Conservation (phyloP, 768 basidiomycete genomes). For the Boletus bicolor region DNA sequence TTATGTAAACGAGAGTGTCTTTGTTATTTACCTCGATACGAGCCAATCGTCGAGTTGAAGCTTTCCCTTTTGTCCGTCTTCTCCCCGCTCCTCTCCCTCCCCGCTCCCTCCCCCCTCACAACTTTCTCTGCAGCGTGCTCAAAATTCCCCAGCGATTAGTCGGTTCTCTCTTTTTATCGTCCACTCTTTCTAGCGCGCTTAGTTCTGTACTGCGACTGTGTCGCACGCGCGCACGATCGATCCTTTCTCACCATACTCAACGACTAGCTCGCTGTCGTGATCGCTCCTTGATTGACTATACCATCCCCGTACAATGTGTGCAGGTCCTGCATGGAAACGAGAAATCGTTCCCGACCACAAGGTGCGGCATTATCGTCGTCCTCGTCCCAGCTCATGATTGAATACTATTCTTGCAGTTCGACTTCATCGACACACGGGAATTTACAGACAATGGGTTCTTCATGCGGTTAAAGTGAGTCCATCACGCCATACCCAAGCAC, state of each 20-base stretch:
- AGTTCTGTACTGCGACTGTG: conserved; percentile 32
- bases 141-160: conserved; percentile 1
- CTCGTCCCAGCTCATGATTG: background rate
- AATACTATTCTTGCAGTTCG: conserved; percentile 59
- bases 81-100: background rate
- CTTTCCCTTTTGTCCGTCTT: conserved; percentile 9
- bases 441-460: conserved; percentile 85
- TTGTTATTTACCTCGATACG: conserved; percentile 12
- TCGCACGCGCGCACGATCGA: conserved; percentile 29
- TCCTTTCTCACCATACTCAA: conserved; percentile 22
- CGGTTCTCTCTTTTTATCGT: conserved; percentile 22
- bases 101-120: conserved; percentile 15
- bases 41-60: background rate
- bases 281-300: conserved; percentile 14
- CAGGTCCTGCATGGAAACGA: conserved; percentile 90
- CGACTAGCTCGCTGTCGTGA: conserved; percentile 24
- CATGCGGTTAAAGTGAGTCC: conserved; percentile 78
- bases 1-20: conserved; percentile 15
- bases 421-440: conserved; percentile 92
- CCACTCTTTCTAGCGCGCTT: conserved; percentile 22
- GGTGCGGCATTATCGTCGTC: conserved; percentile 42
- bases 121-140: conserved; percentile 15
- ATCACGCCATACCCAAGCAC: background rate
- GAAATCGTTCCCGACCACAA: conserved; percentile 98
- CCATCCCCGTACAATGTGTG: conserved; percentile 27